Base-by-base conservation (phyloP, 371 early-diverging fungal species). In the Dichotomocladium elegans region DNA sequence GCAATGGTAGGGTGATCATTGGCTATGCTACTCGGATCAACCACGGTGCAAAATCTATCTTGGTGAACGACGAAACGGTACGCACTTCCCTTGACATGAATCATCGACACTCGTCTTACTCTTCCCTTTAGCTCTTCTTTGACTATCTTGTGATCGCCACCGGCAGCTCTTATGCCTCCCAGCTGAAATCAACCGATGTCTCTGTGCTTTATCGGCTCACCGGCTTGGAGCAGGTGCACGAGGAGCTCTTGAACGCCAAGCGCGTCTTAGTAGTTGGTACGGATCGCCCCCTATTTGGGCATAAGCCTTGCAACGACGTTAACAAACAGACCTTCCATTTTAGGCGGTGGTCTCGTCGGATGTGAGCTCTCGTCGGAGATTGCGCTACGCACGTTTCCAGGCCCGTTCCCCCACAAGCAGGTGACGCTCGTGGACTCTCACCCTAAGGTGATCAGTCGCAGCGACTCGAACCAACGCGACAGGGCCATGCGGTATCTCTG, bases 121-220 rank as follows among this genome's bases (percentile, higher is more conserved):
- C 9, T 41, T 41, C 40, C 29, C 31, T 33, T 25, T 35, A 48
- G 49, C 29, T 48, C n/a, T 25, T n/a, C 26, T 56, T 56, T 31
- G 85, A 91, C 58, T 88, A 88, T 60, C 60, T 87, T 33, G 81
- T 86, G 3, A 64, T 91, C 25, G 83, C 85, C 14, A 85, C 87
- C 0, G 92, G 92, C 1, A 80, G 83, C 31, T 62, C 67, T 8
- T 84, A 85, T 61, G 71, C 76, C 14, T 64, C 65, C 6, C 77
- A 74, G 24, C 64, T 80, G 15, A 77, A 75, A 46, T 70, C 76
- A n/a, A 62, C 61, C 15, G 73, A 75, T 28, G 55, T 70, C 4
- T 75, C 78, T 2, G 47, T 71, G 2, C 34, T 68, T 4, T 77
- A 77, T 26, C 53, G 75, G 19, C 21, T 57, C 6, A 54, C 63